Conservation (phyloP, 495 filamentous ascomycete species). For the Lasiosphaeriaceae sp. region DNA sequence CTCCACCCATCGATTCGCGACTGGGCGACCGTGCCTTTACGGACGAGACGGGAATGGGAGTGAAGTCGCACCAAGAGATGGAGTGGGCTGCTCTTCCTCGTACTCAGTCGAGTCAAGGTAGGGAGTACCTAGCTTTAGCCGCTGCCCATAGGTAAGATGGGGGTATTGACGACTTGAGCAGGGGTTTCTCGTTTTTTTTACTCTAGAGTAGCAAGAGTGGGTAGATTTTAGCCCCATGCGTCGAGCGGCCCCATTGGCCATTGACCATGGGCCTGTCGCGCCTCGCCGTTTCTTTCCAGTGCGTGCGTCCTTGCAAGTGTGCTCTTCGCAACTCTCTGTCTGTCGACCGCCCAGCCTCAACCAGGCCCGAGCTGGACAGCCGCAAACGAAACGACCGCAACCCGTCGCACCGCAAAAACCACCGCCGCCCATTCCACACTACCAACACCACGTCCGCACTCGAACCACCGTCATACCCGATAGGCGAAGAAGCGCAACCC, state of each 20-base stretch:
- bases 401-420: neutral
- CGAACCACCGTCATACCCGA: neutral
- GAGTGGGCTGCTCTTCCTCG: no score
- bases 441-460: neutral
- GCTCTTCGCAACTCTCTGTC: neutral
- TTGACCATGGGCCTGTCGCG: no score
- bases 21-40: no score
- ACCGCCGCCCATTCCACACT: neutral
- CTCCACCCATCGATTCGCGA: neutral
- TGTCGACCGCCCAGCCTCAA: conserved; percentile 2
- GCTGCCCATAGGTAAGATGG: neutral
- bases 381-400: neutral
- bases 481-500: neutral
- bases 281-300: neutral
- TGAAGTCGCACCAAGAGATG: no score
- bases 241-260: conserved; percentile 7
- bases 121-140: neutral
- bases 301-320: no score
- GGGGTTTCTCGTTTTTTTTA: no score
- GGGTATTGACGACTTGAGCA: no score
- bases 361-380: neutral
- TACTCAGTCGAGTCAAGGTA: neutral
- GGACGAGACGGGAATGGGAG: neutral
- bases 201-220: no score
- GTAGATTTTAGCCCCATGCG: no score